Percentiles rank a stretch among this genome's conserved stretches.
Evolutionary conservation across 2,329 filamentous ascomycete genomes (phyloP).

Genomic region (Pseudopithomyces chartarum): DNA sequence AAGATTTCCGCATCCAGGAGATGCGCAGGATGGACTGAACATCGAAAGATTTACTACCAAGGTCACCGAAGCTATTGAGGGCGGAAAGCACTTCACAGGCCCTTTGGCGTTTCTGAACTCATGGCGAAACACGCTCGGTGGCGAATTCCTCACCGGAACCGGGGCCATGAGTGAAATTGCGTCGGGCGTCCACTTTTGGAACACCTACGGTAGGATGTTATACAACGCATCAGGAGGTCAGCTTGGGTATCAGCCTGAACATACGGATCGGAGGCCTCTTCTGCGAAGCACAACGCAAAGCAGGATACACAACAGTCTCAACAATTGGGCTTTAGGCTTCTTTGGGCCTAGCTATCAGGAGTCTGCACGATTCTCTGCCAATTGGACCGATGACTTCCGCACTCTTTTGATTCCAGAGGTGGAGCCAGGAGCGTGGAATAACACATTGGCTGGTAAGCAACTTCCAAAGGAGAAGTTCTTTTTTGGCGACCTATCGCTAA

Average conservation of each 20-base stretch:
- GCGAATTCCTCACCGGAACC: slow-evolving; percentile 53
- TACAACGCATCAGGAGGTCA: slow-evolving; percentile 57
- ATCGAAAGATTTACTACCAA: slow-evolving; percentile 57
- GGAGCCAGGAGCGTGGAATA: slow-evolving; percentile 56
- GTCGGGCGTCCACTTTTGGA: slow-evolving; percentile 59
- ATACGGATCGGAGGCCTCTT: slow-evolving; percentile 55
- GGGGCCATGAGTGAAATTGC: slow-evolving; percentile 58
- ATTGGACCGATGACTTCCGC: slow-evolving; percentile 51
- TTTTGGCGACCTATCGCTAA: neutral
- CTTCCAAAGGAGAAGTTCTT: too few species aligned
- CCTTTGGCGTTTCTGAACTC: slow-evolving; percentile 59
- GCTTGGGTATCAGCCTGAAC: slow-evolving; percentile 54
- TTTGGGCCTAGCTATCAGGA: slow-evolving; percentile 55
- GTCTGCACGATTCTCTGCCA: slow-evolving; percentile 46
- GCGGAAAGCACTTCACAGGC: slow-evolving; percentile 49
- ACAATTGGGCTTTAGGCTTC: slow-evolving; percentile 59
- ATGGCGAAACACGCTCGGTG: slow-evolving; percentile 55
- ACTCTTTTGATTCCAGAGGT: slow-evolving; percentile 59
- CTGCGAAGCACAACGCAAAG: slow-evolving; percentile 60
- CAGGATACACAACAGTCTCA: slow-evolving; percentile 60
- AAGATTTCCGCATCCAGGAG: slow-evolving; percentile 54
- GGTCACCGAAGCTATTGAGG: slow-evolving; percentile 52
- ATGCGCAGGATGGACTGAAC: slow-evolving; percentile 54
- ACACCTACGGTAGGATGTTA: slow-evolving; percentile 58
- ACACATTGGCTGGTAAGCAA: slow-evolving; percentile 22